phyloP scores from a whole-genome alignment of 1,284 basidiomycete species.

The Trametes hirsuta region DNA sequence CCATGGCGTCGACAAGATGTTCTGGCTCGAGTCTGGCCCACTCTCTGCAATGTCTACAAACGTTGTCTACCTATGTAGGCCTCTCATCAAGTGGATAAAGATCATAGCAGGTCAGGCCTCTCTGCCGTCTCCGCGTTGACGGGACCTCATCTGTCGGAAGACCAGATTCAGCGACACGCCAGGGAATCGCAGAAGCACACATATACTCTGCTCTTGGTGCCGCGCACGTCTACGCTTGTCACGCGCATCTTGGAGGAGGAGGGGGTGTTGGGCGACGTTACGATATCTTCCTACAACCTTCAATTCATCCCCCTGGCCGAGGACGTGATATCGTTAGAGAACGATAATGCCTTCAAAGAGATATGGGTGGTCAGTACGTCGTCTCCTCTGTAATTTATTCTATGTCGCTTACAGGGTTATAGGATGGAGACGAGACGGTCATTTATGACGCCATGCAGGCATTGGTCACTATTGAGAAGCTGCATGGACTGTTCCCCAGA shows the following conservation, averaged over 20 bases:
- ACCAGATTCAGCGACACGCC: constrained; percentile 83
- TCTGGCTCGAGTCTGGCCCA: constrained; percentile 94
- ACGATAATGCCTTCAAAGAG: constrained; percentile 83
- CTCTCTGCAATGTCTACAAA: constrained; percentile 85
- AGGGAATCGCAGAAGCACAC: constrained; percentile 73
- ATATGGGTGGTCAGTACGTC: constrained; percentile 74
- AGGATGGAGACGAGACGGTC: constrained; percentile 94
- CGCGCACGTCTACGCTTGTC: constrained; percentile 86
- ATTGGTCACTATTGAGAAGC: constrained; percentile 81
- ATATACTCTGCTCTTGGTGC: constrained; percentile 91
- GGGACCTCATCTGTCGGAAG: constrained; percentile 45
- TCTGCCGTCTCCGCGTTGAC: constrained; percentile 13
- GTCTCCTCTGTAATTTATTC: neutral
- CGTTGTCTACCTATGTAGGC: constrained; percentile 92
- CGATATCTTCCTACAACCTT: constrained; percentile 84
- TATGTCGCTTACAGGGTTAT: constrained; percentile 1
- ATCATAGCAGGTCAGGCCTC: constrained; percentile 83
- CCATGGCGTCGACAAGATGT: constrained; percentile 99
- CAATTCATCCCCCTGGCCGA: constrained; percentile 93
- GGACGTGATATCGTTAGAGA: constrained; percentile 88
- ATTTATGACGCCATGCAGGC: constrained; percentile 91
- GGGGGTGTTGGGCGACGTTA: constrained; percentile 89
- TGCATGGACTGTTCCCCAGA: constrained; percentile 90
- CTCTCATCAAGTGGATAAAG: constrained; percentile 84
- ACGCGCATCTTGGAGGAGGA: constrained; percentile 86